Evolutionary conservation across 495 filamentous ascomycete genomes (phyloP).

Genomic region (Daldinia vernicosa): DNA sequence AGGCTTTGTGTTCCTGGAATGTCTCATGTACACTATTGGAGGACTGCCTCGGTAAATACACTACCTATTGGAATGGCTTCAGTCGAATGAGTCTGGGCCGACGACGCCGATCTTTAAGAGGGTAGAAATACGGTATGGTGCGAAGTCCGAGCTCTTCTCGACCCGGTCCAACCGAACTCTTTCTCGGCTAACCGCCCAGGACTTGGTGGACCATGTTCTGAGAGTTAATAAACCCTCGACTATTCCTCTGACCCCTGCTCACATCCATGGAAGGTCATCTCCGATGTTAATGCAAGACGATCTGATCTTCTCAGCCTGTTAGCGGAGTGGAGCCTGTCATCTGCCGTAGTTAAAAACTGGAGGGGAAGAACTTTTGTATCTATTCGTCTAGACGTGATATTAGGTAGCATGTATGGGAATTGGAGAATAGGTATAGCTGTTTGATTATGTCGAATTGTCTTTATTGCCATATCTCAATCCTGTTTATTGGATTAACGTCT

Average conservation of each 20-base stretch:
- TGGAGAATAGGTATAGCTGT: background rate
- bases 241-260: slow-evolving; percentile 25
- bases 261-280: slow-evolving; percentile 40
- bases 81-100: slow-evolving; percentile 19
- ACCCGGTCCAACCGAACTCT: slow-evolving; percentile 2
- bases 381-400: background rate
- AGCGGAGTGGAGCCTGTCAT: slow-evolving; percentile 24
- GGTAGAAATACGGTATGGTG: slow-evolving; percentile 12
- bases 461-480: no score
- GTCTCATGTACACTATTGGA: slow-evolving; percentile 34
- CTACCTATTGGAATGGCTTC: slow-evolving; percentile 5
- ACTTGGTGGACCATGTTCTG: slow-evolving; percentile 7
- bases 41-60: slow-evolving; percentile 25
- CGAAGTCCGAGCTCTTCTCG: slow-evolving; percentile 30
- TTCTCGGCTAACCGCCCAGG: slow-evolving; percentile 33
- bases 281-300: slow-evolving; percentile 42
- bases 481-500: background rate
- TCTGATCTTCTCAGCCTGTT: slow-evolving; percentile 37
- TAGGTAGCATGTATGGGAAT: background rate
- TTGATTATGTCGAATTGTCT: background rate
- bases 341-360: slow-evolving; percentile 13
- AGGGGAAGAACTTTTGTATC: background rate
- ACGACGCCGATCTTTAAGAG: slow-evolving; percentile 26
- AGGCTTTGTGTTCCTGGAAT: slow-evolving; percentile 27
- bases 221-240: slow-evolving; percentile 13